A percentile compares a stretch with the other conserved stretches of the same genome.
phyloP scores from a whole-genome alignment of 2,329 filamentous ascomycete species.

The Penicillium sp. region DNA sequence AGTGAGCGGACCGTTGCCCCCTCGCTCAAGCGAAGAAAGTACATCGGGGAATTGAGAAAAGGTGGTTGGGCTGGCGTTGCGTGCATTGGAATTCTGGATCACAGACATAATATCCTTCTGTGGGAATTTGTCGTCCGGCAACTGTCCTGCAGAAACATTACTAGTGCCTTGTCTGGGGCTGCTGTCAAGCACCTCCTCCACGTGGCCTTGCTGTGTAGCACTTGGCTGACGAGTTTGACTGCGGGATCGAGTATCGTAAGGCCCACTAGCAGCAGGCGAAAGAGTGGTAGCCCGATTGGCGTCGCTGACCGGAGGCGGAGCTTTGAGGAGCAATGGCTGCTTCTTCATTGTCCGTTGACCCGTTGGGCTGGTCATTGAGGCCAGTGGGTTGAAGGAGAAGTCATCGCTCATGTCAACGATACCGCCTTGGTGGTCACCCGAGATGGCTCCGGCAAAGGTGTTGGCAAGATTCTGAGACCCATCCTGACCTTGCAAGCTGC shows the following conservation, averaged over 20 bases:
- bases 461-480: conserved; percentile 77
- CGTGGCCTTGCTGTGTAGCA: conserved; percentile 38
- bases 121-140: conserved; percentile 31
- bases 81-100: conserved; percentile 53
- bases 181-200: conserved; percentile 51
- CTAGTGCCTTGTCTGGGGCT: conserved; percentile 37
- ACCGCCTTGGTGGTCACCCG: conserved; percentile 63
- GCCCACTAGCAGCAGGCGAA: conserved; percentile 40
- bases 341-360: conserved; percentile 50
- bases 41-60: conserved; percentile 51
- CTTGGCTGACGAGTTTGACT: conserved; percentile 38
- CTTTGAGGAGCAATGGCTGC: conserved; percentile 52
- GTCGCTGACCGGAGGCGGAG: conserved; percentile 40
- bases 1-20: conserved; percentile 49
- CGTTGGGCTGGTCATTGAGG: conserved; percentile 40
- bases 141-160: conserved; percentile 26
- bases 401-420: conserved; percentile 66
- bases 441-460: conserved; percentile 77
- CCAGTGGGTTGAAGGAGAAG: conserved; percentile 42
- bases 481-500: conserved; percentile 84
- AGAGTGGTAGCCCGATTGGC: conserved; percentile 41
- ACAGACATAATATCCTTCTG: conserved; percentile 55
- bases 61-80: conserved; percentile 43
- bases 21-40: conserved; percentile 49
- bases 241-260: conserved; percentile 38